phyloP scores from a whole-genome alignment of 306 rosid genomes.

The Cucurbita moschata region DNA sequence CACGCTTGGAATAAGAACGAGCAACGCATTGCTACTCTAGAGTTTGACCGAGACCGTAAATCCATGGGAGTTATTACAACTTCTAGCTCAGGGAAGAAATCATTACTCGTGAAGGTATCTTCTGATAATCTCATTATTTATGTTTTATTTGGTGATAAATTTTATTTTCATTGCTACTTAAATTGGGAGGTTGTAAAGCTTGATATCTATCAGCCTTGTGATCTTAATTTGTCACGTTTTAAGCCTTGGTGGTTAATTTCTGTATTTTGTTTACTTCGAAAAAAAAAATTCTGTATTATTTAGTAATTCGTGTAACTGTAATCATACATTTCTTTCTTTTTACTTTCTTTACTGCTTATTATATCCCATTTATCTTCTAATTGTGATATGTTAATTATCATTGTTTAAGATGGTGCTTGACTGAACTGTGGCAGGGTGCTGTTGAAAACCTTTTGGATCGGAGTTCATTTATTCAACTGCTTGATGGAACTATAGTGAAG shows the following conservation, averaged over 20 bases:
- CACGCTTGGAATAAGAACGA: conserved; percentile 49
- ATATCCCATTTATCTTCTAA: not conserved
- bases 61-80: conserved; percentile 73
- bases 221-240: not conserved
- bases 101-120: conserved; percentile 69
- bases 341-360: not conserved
- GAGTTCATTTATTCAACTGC: conserved; percentile 57
- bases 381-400: not conserved
- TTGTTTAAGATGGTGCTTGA: not conserved
- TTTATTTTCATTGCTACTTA: not conserved
- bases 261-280: too few species aligned
- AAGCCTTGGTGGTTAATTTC: not conserved
- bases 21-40: conserved; percentile 68
- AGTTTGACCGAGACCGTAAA: conserved; percentile 81
- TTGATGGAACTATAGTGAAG: conserved; percentile 49
- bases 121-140: not conserved
- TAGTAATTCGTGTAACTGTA: not conserved
- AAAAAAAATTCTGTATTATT: not conserved
- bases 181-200: not conserved
- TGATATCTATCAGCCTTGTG: not conserved
- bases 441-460: conserved; percentile 72
- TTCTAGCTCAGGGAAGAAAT: conserved; percentile 35
- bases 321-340: not conserved
- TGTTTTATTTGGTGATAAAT: not conserved
- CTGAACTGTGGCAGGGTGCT: conserved; percentile 57